Conservation (phyloP, 805 yeast genomes). For the Pichia ethanolica region DNA sequence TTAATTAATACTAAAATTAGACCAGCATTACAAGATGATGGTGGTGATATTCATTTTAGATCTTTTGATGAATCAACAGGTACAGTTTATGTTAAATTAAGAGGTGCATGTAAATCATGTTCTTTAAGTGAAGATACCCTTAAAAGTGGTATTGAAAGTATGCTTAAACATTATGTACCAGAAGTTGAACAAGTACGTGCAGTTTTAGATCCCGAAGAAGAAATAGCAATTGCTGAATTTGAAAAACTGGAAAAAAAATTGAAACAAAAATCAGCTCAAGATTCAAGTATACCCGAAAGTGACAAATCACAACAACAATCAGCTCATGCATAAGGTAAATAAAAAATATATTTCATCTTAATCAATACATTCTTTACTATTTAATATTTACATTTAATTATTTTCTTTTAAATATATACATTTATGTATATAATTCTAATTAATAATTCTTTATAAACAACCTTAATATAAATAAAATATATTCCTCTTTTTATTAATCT, state of each 20-base stretch:
- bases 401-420: no score
- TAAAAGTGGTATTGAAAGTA: conserved; percentile 61
- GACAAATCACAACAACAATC: no score
- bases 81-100: conserved; percentile 47
- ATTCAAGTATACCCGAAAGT: neutral
- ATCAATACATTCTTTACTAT: no score
- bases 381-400: no score
- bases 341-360: neutral
- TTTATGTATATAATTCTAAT: no score
- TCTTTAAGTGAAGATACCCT: conserved; percentile 59
- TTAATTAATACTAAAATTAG: conserved; percentile 61
- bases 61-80: conserved; percentile 50
- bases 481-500: neutral
- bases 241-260: conserved; percentile 69
- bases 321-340: neutral
- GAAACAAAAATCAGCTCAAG: conserved; percentile 13
- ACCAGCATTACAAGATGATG: conserved; percentile 71
- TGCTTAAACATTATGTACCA: conserved; percentile 63
- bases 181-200: conserved; percentile 52
- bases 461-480: no score
- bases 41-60: conserved; percentile 67
- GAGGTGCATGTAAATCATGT: conserved; percentile 71
- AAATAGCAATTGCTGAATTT: conserved; percentile 67
- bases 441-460: no score
- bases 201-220: conserved; percentile 33